phyloP scores from a whole-genome alignment of 192 early-diverging fungal genomes.

The Phycomyces blakesleeanus region DNA sequence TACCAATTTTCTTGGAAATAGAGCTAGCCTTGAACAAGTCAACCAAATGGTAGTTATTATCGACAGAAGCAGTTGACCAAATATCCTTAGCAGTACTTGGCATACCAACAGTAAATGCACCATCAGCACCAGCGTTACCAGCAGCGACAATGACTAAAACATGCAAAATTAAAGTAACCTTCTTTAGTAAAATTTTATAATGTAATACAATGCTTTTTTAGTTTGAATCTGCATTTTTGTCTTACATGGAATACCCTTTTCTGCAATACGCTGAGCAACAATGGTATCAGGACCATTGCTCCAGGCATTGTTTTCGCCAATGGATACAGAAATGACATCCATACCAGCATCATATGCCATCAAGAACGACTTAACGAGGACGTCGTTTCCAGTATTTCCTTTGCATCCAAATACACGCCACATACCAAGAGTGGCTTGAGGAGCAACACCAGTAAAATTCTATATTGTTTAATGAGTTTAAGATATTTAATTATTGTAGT shows the following conservation, averaged over 20 bases:
- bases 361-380: slow-evolving; percentile 74
- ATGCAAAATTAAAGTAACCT: neutral
- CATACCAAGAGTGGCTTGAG: slow-evolving; percentile 63
- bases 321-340: slow-evolving; percentile 80
- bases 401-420: slow-evolving; percentile 85
- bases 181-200: neutral
- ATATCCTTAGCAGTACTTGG: slow-evolving; percentile 55
- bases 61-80: slow-evolving; percentile 56
- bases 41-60: slow-evolving; percentile 38
- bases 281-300: slow-evolving; percentile 54
- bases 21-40: slow-evolving; percentile 10
- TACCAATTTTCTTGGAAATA: neutral
- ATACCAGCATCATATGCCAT: slow-evolving; percentile 56
- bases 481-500: slow-evolving; percentile 21
- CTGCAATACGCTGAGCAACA: slow-evolving; percentile 49
- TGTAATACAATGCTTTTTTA: neutral
- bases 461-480: slow-evolving; percentile 55
- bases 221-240: neutral
- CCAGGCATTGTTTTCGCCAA: slow-evolving; percentile 67
- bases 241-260: slow-evolving; percentile 27
- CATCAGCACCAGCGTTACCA: slow-evolving; percentile 64
- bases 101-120: slow-evolving; percentile 50
- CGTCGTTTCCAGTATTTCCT: slow-evolving; percentile 58
- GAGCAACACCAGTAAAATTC: slow-evolving; percentile 62
- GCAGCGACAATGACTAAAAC: slow-evolving; percentile 57